Conservation (phyloP, 768 basidiomycete genomes). For the Mycena haematopus region DNA sequence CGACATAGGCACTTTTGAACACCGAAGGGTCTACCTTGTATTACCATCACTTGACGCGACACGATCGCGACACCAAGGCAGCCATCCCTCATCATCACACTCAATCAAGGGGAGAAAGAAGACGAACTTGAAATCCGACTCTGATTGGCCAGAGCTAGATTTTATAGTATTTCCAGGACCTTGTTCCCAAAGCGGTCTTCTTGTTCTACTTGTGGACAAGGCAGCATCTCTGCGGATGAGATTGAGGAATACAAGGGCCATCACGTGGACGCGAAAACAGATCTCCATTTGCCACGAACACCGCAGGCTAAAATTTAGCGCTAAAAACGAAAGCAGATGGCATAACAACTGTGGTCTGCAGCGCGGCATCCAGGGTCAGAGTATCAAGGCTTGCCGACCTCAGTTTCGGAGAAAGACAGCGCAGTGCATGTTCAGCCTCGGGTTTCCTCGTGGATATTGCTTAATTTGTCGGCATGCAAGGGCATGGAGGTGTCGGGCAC, state of each 20-base stretch:
- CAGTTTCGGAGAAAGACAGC: neutral
- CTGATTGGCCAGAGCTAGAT: conserved; percentile 3
- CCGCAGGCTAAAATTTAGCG: neutral
- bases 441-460: neutral
- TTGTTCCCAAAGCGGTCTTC: conserved; percentile 27
- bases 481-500: too few species aligned
- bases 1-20: neutral
- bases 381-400: neutral
- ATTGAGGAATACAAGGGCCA: conserved; percentile 5
- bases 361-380: neutral
- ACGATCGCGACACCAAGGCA: conserved; percentile 73
- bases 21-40: conserved; percentile 56
- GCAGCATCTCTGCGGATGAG: conserved; percentile 6
- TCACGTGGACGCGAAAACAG: conserved; percentile 21
- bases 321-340: neutral
- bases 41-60: conserved; percentile 69
- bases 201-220: conserved; percentile 25
- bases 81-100: conserved; percentile 55
- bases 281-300: neutral
- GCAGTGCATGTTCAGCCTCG: too few species aligned
- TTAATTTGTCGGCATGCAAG: neutral
- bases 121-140: neutral
- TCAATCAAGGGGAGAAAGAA: neutral
- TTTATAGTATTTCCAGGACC: conserved; percentile 16
- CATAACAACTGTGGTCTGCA: too few species aligned